phyloP scores from a whole-genome alignment of 306 rosid species.

The Abrus precatorius region DNA sequence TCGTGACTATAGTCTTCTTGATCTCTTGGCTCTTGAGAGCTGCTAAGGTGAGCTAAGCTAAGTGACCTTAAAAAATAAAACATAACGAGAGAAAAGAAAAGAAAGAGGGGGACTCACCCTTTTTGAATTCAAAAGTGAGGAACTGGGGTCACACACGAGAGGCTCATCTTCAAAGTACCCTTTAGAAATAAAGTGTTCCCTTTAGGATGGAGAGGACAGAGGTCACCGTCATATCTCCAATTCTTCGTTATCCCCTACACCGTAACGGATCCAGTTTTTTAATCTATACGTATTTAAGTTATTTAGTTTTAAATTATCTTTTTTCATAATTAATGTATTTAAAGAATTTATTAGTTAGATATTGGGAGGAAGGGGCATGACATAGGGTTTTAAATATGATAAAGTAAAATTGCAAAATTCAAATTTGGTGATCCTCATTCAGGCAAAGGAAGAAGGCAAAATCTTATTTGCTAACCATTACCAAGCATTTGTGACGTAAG shows the following conservation, averaged over 20 bases:
- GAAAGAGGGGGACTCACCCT: constrained; percentile 38
- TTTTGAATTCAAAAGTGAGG: constrained; percentile 48
- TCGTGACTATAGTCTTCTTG: constrained; percentile 11
- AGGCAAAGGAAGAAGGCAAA: neutral
- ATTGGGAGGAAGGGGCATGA: no score
- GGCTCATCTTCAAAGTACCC: constrained; percentile 68
- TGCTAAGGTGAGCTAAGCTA: constrained; percentile 38
- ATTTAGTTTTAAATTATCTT: no score
- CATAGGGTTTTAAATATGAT: neutral
- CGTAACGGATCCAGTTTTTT: neutral
- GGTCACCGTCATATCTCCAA: neutral
- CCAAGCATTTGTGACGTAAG: constrained; percentile 32
- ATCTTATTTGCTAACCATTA: constrained; percentile 37
- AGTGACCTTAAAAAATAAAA: constrained; percentile 28
- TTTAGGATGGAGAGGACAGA: constrained; percentile 44
- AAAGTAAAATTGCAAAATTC: constrained; percentile 47
- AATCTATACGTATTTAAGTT: no score
- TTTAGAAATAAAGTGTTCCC: constrained; percentile 40
- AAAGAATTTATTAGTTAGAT: no score
- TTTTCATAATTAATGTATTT: no score
- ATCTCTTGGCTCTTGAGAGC: constrained; percentile 19
- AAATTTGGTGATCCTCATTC: neutral
- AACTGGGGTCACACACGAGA: constrained; percentile 55
- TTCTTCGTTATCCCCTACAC: constrained; percentile 39
- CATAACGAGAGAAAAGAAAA: neutral